Base-by-base conservation (phyloP, 257 asterid genomes). In the Nicotiana obtusifolia region DNA sequence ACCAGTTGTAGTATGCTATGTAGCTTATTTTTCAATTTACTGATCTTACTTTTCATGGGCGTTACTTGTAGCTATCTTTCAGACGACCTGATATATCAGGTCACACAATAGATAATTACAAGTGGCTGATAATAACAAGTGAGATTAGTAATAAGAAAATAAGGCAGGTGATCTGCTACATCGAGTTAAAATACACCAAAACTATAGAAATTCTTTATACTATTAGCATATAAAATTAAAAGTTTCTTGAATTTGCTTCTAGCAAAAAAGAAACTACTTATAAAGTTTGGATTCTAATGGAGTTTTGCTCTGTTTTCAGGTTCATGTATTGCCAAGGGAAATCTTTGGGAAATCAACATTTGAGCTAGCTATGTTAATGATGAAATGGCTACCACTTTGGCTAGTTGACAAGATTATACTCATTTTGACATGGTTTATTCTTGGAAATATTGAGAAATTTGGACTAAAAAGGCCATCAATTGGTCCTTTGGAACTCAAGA, bases 251-350 rank as follows among this genome's bases (percentile, higher is more conserved):
- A 30, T 30, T 3, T 30, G 4, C 5, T 30, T 30, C 33, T 3
- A 30, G 49, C 49, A 1, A 62, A 62, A 8, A 26, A 62, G 37
- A 62, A 62, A 62, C 68, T 49, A 41, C 49, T 37, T 37, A 78
- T 13, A 5, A 60, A 57, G 10, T 81, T 57, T 30, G 14, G 66
- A 47, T 35, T 56, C 30, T 61, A 5, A 76, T 64, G 41, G 4
- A 17, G 28, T 73, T 35, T 5, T 7, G 2, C 14, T 47, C 0
- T 37, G 13, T 64, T 9, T 13, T 54, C 44, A 83, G 88, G 82
- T 83, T 67, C 88, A 86, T 49, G 82, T 86, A 6, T 78, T 86
- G 81, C 88, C 88, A 47, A 83, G 84, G n/a, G 88, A 83, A 64
- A 76, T 86, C 31, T 57, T 86, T 76, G 88, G 88, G 28, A 76